Base-by-base conservation (phyloP, 768 basidiomycete species). In the Pulveroboletus sp. region DNA sequence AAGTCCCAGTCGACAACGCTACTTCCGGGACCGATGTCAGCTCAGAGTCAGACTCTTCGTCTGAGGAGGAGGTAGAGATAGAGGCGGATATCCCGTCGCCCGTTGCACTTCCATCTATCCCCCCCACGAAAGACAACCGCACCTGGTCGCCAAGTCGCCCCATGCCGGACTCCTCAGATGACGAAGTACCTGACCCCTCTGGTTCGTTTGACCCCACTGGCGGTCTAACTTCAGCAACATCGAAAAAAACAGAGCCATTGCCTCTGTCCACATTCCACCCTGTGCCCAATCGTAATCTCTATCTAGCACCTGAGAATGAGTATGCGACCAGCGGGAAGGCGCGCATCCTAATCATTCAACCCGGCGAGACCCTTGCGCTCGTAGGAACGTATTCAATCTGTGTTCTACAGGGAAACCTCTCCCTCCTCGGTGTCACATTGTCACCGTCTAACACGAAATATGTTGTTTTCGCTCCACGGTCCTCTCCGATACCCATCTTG, bases 391-490 rank as follows among this genome's bases (percentile, higher is more conserved):
- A 81, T 64, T 63, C 59, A 4, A 51, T 95, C 14, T 73, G 74
- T 0, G 76, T 93, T 24, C 61, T 93, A 5, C 79, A 73, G 43
- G 87, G 89, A 1, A 68, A 76, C 14, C 53, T 93, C 45, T 68
- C 72, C 3, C 42, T 92, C 1, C 72, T 75, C n/a, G 88, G 87
- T 3, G 73, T 78, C 10, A 70, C 67, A 1, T 60, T 88, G 8
- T 42, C 50, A 1, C 58, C 80, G 7, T 79, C 79, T 1, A 39
- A 57, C 2, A 60, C 47, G 3, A 49, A 57, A 6, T 73, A 90
- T 56, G 69, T 67, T 11, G 71, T 94, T 26, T 94, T 82, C 60
- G 86, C 90, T 0, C 90, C 93, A 0, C 75, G 80, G 4, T 89
- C 84, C 0, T 81, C 89, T n/a, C 89, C 91, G 0, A 62, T 93